phyloP scores from a whole-genome alignment of 2,329 filamentous ascomycete species.

The Trichoderma brevicompactum region DNA sequence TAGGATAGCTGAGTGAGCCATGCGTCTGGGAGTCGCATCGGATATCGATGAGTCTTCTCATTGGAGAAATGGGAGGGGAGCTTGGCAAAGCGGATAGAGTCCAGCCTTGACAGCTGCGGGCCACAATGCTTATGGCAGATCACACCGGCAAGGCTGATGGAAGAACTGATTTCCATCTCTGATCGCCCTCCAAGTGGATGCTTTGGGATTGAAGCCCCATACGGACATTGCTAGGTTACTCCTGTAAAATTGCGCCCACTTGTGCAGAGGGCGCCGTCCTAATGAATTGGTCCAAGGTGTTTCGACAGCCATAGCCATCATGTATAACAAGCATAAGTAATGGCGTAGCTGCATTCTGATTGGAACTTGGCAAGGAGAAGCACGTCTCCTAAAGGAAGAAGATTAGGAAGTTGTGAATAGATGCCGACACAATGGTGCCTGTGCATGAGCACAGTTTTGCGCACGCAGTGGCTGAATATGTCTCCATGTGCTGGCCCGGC shows the following conservation, averaged over 20 bases:
- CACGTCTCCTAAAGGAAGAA: background rate
- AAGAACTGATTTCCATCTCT: background rate
- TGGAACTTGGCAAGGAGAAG: background rate
- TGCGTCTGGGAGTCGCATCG: slow-evolving; percentile 9
- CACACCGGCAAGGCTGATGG: slow-evolving; percentile 8
- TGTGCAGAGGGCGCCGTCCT: background rate
- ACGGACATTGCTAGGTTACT: background rate
- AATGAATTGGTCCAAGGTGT: background rate
- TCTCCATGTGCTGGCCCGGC: background rate
- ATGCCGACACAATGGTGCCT: background rate
- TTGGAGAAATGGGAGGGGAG: background rate
- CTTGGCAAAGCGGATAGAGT: slow-evolving; percentile 5
- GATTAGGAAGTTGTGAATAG: background rate
- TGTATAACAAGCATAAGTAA: slow-evolving; percentile 1
- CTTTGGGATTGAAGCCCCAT: slow-evolving; percentile 1
- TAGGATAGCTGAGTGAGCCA: slow-evolving; percentile 12
- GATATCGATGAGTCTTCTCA: slow-evolving; percentile 9
- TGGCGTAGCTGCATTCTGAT: background rate
- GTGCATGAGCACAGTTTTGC: background rate
- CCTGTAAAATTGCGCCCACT: background rate
- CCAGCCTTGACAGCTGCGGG: slow-evolving; percentile 9
- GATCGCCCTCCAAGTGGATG: slow-evolving; percentile 17
- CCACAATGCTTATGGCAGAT: slow-evolving; percentile 6
- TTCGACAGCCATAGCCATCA: background rate
- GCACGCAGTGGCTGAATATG: background rate